Evolutionary conservation across 208 protist genomes (phyloP), one percentile per base, ranked within the genome.

Genomic region (Crithidia mellificae): DNA sequence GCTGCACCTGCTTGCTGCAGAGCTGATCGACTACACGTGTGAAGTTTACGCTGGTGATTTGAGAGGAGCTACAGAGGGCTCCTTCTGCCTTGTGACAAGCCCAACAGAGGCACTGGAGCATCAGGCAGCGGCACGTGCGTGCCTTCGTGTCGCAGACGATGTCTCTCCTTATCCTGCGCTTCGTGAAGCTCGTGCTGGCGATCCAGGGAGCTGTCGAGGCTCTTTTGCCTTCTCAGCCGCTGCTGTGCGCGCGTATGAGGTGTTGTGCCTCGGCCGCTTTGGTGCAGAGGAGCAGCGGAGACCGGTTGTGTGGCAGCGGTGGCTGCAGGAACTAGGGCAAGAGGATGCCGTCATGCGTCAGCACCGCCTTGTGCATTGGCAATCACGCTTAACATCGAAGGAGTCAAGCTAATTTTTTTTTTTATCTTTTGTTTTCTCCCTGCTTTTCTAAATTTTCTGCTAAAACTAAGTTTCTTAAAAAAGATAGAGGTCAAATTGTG

Each of bases 281-380:
- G 50, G 47, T 2, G 8, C 2, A 6, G 56, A 52, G n/a, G 63
- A 76, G 70, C 70, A 41, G 32, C 70, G 70, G 5, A 2, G n/a
- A 38, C 62, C 55, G n/a, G 39, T 53, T 30, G 70, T 76, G 63
- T 76, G 70, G 70, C 49, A 70, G 32, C 38, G 53, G 17, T 76
- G 70, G 70, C 54, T 67, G 57, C 70, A 27, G 2, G 70, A 68
- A 30, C 15, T 76, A 39, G 38, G 43, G 5, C 29, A 29, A 3
- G 27, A n/a, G 6, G 63, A 76, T 54, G 38, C 36, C 0, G 15
- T 8, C 2, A 36, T 68, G 19, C 63, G 59, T 19, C 2, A 27
- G 50, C 41, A 57, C 34, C 25, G 8, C 20, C 36, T 57, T 8
- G 38, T 49, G 9, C 63, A 49, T 11, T 41, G 17, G 52, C 17